Evolutionary conservation across 345 rosid species (phyloP).

Genomic region (Noccaea caerulescens): DNA sequence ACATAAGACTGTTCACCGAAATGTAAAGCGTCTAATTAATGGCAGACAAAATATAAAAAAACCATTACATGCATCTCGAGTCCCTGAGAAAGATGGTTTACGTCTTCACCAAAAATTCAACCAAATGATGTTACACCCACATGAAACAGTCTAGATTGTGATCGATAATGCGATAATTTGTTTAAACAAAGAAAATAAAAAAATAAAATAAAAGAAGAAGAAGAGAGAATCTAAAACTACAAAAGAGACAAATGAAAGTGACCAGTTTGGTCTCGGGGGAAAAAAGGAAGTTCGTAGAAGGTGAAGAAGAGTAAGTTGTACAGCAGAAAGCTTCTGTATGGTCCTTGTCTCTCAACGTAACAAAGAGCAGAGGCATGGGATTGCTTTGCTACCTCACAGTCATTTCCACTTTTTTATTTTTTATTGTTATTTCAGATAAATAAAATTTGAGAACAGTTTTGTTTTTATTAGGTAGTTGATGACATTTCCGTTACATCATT

Average conservation of each 20-base stretch:
- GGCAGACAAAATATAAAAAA: no score
- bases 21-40: neutral
- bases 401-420: neutral
- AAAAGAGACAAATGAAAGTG: constrained; percentile 35
- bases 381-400: constrained; percentile 36
- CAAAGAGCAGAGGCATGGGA: constrained; percentile 38
- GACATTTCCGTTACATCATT: constrained; percentile 36
- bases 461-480: constrained; percentile 34
- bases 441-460: neutral
- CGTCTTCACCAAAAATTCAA: neutral
- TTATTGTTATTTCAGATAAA: neutral
- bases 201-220: neutral
- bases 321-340: constrained; percentile 26
- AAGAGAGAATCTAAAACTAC: constrained; percentile 35
- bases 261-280: constrained; percentile 28
- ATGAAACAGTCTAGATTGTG: neutral
- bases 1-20: constrained; percentile 13
- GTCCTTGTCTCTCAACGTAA: constrained; percentile 41
- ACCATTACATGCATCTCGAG: neutral
- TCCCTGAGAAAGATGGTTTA: neutral
- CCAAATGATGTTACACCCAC: neutral
- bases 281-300: constrained; percentile 30
- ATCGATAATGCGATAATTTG: neutral
- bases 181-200: no score
- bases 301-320: constrained; percentile 42